Conservation (phyloP, 2,329 filamentous ascomycete species). For the Ophiostoma sp. region DNA sequence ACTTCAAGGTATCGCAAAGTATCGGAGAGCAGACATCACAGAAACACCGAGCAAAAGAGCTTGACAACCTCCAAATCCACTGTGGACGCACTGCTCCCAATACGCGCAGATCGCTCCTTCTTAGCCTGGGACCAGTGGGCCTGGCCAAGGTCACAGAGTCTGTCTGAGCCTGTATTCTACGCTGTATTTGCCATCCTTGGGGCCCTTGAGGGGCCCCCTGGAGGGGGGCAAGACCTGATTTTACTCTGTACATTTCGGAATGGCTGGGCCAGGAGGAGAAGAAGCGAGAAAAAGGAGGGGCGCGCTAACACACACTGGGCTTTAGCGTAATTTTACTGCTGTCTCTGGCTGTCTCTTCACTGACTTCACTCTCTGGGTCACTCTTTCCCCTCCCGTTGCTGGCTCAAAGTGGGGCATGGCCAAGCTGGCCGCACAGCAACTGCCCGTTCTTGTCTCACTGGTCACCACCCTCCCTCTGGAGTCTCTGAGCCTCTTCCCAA, state of each 20-base stretch:
- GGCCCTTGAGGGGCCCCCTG: neutral
- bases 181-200: conserved; percentile 8
- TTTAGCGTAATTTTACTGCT: neutral
- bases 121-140: neutral
- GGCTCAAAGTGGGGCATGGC: conserved; percentile 1
- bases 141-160: neutral
- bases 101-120: neutral
- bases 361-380: neutral
- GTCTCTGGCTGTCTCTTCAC: neutral
- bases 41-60: conserved; percentile 16
- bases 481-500: neutral
- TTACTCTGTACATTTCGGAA: conserved; percentile 24
- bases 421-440: neutral
- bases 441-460: neutral
- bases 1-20: neutral
- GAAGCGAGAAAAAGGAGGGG: neutral
- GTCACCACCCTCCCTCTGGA: neutral
- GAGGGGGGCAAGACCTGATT: conserved; percentile 1
- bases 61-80: neutral
- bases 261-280: conserved; percentile 26
- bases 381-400: neutral
- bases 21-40: neutral
- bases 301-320: neutral
- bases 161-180: neutral
- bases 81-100: neutral